Evolutionary conservation across 2,329 filamentous ascomycete genomes (phyloP).

Genomic region (Trichoderma aggressivum): DNA sequence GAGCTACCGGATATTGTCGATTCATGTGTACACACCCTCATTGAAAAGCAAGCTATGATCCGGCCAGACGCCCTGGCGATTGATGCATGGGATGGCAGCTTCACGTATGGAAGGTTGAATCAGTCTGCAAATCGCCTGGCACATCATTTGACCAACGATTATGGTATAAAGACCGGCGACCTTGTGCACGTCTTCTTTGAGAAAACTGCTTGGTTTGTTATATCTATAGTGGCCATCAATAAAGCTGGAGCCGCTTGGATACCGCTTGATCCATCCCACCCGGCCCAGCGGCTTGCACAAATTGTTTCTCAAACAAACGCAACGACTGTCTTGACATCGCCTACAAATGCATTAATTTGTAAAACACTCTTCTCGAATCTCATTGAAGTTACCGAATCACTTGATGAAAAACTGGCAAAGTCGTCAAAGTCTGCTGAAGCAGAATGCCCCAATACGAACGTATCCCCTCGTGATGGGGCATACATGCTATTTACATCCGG

Average conservation of each 20-base stretch:
- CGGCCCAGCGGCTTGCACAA: not conserved
- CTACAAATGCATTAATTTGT: not conserved
- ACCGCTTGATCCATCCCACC: conserved; percentile 1
- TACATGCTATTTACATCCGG: conserved; percentile 24
- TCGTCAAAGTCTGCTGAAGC: not conserved
- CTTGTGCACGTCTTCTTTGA: not conserved
- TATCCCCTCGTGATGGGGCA: conserved; percentile 4
- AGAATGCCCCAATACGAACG: not conserved
- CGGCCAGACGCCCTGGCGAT: not conserved
- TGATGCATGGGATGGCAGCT: not conserved
- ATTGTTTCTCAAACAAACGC: not conserved
- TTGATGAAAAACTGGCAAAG: not conserved
- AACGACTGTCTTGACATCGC: not conserved
- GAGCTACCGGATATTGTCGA: not conserved
- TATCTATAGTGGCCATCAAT: not conserved
- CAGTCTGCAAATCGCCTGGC: not conserved
- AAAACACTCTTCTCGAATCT: not conserved
- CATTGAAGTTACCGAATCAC: not conserved
- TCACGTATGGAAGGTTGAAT: not conserved
- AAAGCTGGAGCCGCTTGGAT: conserved; percentile 7
- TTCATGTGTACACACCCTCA: not conserved
- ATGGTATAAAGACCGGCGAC: not conserved
- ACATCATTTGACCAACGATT: not conserved
- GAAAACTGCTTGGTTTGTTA: not conserved
- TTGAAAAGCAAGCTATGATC: not conserved